A percentile compares a stretch with the other conserved stretches of the same genome.
Conservation (phyloP, 2,329 filamentous ascomycete species). For the Beauveria pseudobassiana region DNA sequence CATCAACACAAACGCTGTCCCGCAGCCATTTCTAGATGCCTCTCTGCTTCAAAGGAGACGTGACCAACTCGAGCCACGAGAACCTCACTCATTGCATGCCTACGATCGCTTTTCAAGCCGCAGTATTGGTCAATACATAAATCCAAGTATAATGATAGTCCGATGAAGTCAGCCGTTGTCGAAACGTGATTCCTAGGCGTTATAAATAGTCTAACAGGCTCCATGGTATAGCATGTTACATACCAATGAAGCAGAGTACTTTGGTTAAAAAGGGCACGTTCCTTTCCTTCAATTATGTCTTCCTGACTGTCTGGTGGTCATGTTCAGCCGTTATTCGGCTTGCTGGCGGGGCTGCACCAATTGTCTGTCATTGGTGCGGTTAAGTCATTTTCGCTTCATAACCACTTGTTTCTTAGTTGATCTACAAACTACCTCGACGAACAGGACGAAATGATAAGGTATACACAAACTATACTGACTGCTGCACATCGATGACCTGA, state of each 20-base stretch:
- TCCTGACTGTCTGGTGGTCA: too few species aligned
- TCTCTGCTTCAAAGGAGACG: slow-evolving; percentile 9
- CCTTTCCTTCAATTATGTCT: too few species aligned
- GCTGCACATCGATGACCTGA: too few species aligned
- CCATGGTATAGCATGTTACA: too few species aligned
- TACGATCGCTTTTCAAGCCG: neutral
- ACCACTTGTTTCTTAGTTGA: neutral
- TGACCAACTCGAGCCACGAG: neutral
- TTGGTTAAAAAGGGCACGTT: too few species aligned
- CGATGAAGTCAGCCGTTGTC: neutral
- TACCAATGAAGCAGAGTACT: too few species aligned
- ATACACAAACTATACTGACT: too few species aligned
- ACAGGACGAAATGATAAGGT: too few species aligned
- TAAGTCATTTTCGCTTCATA: neutral
- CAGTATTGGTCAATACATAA: neutral
- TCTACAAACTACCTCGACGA: too few species aligned
- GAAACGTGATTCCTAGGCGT: neutral
- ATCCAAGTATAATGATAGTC: neutral
- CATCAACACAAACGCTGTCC: slow-evolving; percentile 16
- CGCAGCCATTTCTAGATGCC: slow-evolving; percentile 18
- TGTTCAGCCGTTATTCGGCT: too few species aligned
- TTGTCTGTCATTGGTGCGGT: neutral
- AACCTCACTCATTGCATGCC: neutral
- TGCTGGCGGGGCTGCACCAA: neutral
- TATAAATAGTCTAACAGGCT: too few species aligned